Conservation (phyloP, 495 filamentous ascomycete genomes). For the Lepraria neglecta region DNA sequence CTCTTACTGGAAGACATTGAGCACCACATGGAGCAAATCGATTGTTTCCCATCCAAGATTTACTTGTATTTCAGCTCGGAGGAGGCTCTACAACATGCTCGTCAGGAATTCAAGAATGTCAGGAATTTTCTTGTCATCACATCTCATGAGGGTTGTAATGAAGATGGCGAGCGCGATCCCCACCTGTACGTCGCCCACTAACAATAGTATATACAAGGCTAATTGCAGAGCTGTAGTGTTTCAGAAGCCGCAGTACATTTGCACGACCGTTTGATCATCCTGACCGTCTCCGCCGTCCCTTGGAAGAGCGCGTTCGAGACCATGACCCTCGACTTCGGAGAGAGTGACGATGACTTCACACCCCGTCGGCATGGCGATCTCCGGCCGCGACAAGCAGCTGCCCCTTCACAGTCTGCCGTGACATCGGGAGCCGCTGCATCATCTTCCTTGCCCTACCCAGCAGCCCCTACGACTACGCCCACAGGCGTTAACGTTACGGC, state of each 20-base stretch:
- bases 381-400: constrained; percentile 17
- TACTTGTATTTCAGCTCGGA: constrained; percentile 23
- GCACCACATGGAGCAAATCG: constrained; percentile 26
- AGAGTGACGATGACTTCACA: constrained; percentile 11
- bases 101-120: constrained; percentile 4
- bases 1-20: constrained; percentile 31
- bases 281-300: constrained; percentile 16
- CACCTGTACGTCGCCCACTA: constrained; percentile 25
- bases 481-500: constrained; percentile 10
- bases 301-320: constrained; percentile 25
- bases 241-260: constrained; percentile 1
- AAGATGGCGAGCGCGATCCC: constrained; percentile 28
- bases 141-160: constrained; percentile 33
- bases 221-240: constrained; percentile 17
- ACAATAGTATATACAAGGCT: not conserved
- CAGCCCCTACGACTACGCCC: constrained; percentile 19
- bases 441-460: constrained; percentile 8
- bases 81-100: constrained; percentile 3
- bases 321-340: constrained; percentile 26
- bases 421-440: constrained; percentile 10
- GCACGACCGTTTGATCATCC: constrained; percentile 9
- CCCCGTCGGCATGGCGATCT: constrained; percentile 12
- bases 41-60: constrained; percentile 23
- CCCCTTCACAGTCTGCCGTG: not conserved
- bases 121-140: constrained; percentile 29